Evolutionary conservation across 306 rosid species (phyloP), one percentile per base, ranked within the genome.

Genomic region (Oxytropis ochrocephala): DNA sequence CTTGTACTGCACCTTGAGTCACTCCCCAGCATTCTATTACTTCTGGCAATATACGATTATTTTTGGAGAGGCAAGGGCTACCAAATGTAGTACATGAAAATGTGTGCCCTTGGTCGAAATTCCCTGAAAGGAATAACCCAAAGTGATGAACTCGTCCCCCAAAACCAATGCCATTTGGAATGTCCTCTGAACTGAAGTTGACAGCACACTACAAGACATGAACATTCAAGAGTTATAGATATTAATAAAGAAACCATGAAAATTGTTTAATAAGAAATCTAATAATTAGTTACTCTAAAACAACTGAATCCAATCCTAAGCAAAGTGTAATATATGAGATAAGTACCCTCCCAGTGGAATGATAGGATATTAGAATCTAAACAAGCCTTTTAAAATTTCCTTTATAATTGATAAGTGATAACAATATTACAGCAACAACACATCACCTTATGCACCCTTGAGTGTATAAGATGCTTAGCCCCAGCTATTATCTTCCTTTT

Each of bases 11-110:
- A 69, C 71, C 85, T 41, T 66, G 69, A 11, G 79, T 81, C 39
- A 90, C 90, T 73, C 98, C 90, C 97, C 97, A 93, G 83, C 98
- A 88, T 72, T 94, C 98, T 76, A 94, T 88, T 43, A 84, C 92
- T 69, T 94, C 98, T 4, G 94, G 97, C 67, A 51, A 35, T 70
- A 88, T 81, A 9, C 53, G 80, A 79, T 64, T 85, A 8, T 75
- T 75, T 79, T 86, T 90, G 8, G 98, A 90, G 61, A 94, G 98
- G 80, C 87, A 76, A 7, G 98, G 97, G 51, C 91, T 90, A 14
- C 95, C 96, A 41, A 94, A 94, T 18, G 98, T 94, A 18, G 97
- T 79, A 69, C 96, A 90, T 6, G 75, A 50, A 73, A 88, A 94
- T 4, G 92, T 86, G 35, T 94, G 92, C 10, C 97, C 98, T 79